A percentile compares a stretch with the other conserved stretches of the same genome.
Evolutionary conservation across 225 moss, liverwort and hornwort species (phyloP).

Genomic region (Antitrichia curtipendula): DNA sequence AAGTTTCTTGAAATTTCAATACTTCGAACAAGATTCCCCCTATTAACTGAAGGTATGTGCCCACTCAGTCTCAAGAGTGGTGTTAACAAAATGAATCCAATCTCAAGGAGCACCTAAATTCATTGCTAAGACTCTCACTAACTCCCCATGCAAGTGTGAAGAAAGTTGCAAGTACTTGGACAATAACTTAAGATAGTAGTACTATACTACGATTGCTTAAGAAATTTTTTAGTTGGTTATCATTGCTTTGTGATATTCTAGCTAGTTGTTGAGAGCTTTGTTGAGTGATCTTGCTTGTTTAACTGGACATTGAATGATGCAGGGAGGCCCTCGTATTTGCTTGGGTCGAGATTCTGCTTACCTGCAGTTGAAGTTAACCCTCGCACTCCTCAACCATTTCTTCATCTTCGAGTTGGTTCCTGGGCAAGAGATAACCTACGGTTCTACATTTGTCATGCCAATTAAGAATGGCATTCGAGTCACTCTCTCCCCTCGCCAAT

Average conservation of each 20-base stretch:
- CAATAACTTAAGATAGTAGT: background rate
- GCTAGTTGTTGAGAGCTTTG: background rate
- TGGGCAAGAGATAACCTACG: background rate
- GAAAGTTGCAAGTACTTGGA: background rate
- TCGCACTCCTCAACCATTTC: slow-evolving; percentile 25
- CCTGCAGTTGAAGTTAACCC: slow-evolving; percentile 49
- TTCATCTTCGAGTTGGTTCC: slow-evolving; percentile 29
- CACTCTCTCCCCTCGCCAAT: background rate
- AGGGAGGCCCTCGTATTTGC: slow-evolving; percentile 65
- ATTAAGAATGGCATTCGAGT: background rate
- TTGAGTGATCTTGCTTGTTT: background rate
- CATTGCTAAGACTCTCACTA: background rate
- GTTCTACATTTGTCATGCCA: background rate
- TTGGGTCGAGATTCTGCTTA: slow-evolving; percentile 55
- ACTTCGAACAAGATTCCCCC: background rate
- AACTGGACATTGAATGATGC: background rate
- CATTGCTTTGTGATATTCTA: background rate
- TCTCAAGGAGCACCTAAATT: background rate
- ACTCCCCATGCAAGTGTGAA: background rate
- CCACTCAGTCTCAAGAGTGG: background rate
- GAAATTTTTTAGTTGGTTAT: background rate
- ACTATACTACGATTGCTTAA: background rate
- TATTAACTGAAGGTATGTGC: no score
- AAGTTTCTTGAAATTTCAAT: background rate
- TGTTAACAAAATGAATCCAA: background rate